Base-by-base conservation (phyloP, 768 basidiomycete species). In the Agaricus subrufescens region DNA sequence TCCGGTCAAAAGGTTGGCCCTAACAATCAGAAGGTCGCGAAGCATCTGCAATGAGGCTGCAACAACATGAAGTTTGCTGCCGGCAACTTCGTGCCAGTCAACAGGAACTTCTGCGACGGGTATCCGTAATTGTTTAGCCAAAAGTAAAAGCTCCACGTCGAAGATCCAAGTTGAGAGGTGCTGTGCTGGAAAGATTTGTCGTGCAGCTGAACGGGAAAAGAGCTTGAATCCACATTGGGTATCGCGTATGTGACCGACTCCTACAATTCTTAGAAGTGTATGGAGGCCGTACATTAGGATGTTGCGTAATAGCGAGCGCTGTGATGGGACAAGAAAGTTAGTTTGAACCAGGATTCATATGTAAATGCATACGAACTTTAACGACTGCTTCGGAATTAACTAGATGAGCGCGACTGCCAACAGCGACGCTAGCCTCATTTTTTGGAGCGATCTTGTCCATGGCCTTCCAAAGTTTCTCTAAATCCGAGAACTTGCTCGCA, bases 191-290 rank as follows among this genome's bases (percentile, higher is more conserved):
- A 96, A 98, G 58, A 98, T 85, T 57, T 81, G 81, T 50, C 78
- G 83, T 8, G 94, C 94, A 0, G 94, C 87, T 3, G 76, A 64
- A 10, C 93, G 90, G 14, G 93, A 86, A 72, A 96, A 95, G 27
- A 98, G 82, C 72, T 98, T 98, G 84, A 98, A 98, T 31, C 95
- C 95, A 66, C 95, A 97, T 67, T 97, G 95, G 15, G 95, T 98
- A 73, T 97, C 94, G 26, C 91, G 84, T 58, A 96, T 89, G 65
- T 92, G 87, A 7, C 87, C 87, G 3, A 94, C 93, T 46, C 95
- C 94, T 30, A 96, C 85, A 46, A 96, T 82, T 37, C 88, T 85
- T 8, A 97, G 80, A 66, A 94, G 85, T 19, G 91, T 86, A 68
- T 98, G 95, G 56, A 98, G 82, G 3, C 88, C 89, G 65, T 96